phyloP scores from a whole-genome alignment of 768 basidiomycete genomes.

The button mushroom (Agaricus bisporus) region DNA sequence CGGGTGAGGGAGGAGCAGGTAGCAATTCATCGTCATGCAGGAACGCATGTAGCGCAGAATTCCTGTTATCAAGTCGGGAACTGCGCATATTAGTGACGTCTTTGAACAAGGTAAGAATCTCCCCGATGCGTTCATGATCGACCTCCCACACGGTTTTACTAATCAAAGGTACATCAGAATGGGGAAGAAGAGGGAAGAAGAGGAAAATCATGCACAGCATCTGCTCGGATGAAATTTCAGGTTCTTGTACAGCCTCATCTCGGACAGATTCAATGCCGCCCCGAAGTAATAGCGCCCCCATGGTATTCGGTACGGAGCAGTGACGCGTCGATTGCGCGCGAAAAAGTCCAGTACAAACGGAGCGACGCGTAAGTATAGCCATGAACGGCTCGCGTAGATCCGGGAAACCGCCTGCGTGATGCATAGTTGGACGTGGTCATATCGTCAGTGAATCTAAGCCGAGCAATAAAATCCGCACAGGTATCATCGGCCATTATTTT shows the following conservation, averaged over 20 bases:
- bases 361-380: conserved; percentile 39
- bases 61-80: conserved; percentile 15
- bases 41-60: conserved; percentile 19
- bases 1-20: conserved; percentile 20
- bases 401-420: not conserved
- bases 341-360: conserved; percentile 39
- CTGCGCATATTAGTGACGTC: conserved; percentile 2
- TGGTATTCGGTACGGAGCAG: not conserved
- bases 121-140: not conserved
- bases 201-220: conserved; percentile 16
- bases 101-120: not conserved
- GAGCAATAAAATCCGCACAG: conserved; percentile 21
- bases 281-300: not conserved
- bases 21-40: conserved; percentile 11
- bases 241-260: conserved; percentile 18
- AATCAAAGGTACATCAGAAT: not conserved
- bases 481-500: conserved; percentile 28
- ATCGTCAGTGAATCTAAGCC: not conserved
- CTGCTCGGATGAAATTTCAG: conserved; percentile 16
- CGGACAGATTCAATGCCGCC: conserved; percentile 16
- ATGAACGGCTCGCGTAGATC: conserved; percentile 27
- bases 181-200: not conserved
- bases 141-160: conserved; percentile 5
- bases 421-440: too few relatives aligned
- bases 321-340: conserved; percentile 20